Evolutionary conservation across 306 rosid species (phyloP), one percentile per base, ranked within the genome.

Genomic region (Quercus gilva): DNA sequence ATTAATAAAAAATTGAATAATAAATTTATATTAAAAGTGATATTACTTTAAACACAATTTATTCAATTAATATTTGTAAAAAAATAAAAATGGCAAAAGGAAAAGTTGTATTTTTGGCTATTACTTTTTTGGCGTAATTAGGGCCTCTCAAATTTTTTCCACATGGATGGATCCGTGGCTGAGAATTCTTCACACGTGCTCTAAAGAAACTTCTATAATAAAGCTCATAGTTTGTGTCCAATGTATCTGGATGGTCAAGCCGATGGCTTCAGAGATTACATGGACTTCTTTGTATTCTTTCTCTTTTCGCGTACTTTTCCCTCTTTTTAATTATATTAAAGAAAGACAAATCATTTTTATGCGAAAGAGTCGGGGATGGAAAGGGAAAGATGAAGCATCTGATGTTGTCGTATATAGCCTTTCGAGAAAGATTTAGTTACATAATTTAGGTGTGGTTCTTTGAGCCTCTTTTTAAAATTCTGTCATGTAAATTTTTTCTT

Each of bases 171-270:
- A 6, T 15, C 2, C 1, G 1, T 25, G 74, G 76, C 23, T 0
- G 3, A 10, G 59, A 43, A 61, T n/a, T 61, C 21, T 26, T 81
- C 2, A 37, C 92, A 84, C 85, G 91, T 88, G 92, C 15, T 52
- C 15, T 35, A 33, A 45, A 74, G 83, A 83, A 80, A 77, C 43
- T 86, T 88, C 85, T 51, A 9, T 3, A 67, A 26, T 21, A 45
- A 43, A 20, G 49, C 53, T 20, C 9, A 14, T 8, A 61, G 33
- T 77, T 79, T 23, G 58, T 14, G 79, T 88, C 82, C 90, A 89
- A 67, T 90, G 93, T 76, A 90, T 84, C 86, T 64, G 90, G 97
- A 76, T 82, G 90, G 93, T 89, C 97, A 88, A 87, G 76, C 83
- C 76, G 92, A 71, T 89, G 97, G 94, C 94, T 87, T 83, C 21